Conservation (phyloP, 306 rosid species). For the Rubus parviflorus region DNA sequence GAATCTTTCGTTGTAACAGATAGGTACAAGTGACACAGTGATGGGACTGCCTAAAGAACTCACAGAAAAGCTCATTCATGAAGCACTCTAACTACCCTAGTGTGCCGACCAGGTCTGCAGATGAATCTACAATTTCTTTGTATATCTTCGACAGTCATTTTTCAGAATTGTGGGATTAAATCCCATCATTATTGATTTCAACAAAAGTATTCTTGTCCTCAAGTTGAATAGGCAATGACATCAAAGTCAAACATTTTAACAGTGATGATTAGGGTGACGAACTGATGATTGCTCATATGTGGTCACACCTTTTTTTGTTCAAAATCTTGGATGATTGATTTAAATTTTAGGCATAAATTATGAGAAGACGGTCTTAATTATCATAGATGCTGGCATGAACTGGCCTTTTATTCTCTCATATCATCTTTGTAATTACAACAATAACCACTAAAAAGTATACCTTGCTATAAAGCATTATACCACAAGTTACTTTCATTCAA, state of each 20-base stretch:
- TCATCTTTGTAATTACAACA: neutral
- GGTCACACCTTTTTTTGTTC: neutral
- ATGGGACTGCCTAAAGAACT: constrained; percentile 94
- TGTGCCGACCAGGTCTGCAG: neutral
- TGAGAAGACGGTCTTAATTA: neutral
- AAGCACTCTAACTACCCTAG: constrained; percentile 51
- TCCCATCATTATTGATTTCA: neutral
- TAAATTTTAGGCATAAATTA: too few relatives aligned
- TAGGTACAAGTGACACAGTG: constrained; percentile 78
- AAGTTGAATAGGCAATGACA: neutral
- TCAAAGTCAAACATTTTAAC: neutral
- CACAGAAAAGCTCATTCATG: constrained; percentile 64
- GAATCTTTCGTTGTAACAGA: constrained; percentile 38
- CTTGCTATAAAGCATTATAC: neutral
- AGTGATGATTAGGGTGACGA: neutral
- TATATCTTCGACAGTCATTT: neutral
- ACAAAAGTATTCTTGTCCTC: neutral
- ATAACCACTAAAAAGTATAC: neutral
- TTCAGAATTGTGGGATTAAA: neutral
- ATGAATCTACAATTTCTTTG: neutral
- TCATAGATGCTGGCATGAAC: neutral
- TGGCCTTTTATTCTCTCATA: neutral
- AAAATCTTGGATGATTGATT: neutral
- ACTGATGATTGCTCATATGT: neutral
- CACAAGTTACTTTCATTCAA: neutral